A percentile compares a stretch with the other conserved stretches of the same genome.
Conservation (phyloP, 176 grass and related monocot species). For the Eleusine indica region DNA sequence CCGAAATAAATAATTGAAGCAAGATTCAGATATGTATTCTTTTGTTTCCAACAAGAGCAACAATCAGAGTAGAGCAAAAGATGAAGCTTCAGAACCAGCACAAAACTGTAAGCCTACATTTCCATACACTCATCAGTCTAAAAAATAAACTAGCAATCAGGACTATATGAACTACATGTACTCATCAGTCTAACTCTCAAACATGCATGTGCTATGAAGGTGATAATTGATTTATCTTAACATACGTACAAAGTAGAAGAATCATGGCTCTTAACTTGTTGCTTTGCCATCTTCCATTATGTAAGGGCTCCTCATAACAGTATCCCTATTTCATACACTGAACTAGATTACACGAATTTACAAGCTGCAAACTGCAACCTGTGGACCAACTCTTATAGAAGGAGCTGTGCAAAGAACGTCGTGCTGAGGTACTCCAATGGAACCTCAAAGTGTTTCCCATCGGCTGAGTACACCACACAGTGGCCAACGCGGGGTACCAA, state of each 20-base stretch:
- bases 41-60: no score
- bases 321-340: background rate
- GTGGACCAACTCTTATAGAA: background rate
- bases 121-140: no score
- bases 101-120: no score
- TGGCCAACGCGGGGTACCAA: constrained; percentile 4
- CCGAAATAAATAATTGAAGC: no score
- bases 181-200: background rate
- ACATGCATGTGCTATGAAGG: background rate
- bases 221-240: background rate
- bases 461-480: constrained; percentile 44
- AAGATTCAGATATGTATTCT: no score
- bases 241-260: background rate
- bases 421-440: constrained; percentile 50
- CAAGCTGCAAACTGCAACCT: constrained; percentile 2
- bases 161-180: no score
- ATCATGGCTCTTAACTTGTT: background rate
- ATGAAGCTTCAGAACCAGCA: no score
- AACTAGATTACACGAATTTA: background rate
- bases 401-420: constrained; percentile 41
- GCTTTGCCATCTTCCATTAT: background rate
- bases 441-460: constrained; percentile 56
- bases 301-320: background rate
- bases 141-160: no score
- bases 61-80: no score